phyloP scores from a whole-genome alignment of 139 green algal species.

The Medakamo hakoo region DNA sequence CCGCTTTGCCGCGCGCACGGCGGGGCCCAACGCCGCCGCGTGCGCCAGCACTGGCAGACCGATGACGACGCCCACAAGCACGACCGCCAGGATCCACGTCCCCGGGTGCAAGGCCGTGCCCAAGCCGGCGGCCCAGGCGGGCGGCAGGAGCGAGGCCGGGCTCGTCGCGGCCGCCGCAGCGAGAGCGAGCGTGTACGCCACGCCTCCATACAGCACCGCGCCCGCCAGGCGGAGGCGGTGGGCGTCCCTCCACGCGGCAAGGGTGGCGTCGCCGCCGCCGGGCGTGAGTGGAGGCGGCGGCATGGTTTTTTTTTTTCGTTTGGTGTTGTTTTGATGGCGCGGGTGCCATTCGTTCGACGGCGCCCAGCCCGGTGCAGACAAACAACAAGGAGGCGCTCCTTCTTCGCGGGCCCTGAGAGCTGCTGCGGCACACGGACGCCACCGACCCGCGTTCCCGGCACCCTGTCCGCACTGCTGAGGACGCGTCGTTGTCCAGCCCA shows the following conservation, averaged over 20 bases:
- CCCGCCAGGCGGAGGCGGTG: neutral
- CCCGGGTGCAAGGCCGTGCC: neutral
- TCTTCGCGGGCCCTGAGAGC: neutral
- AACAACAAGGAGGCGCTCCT: neutral
- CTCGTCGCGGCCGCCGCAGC: neutral
- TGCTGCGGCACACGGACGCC: neutral
- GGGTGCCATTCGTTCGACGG: too few species aligned
- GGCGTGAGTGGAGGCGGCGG: neutral
- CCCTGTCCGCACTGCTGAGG: neutral
- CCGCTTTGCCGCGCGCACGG: neutral
- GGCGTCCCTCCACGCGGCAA: neutral
- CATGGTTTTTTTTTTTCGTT: too few species aligned
- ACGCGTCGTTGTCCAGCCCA: neutral
- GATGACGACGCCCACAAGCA: neutral
- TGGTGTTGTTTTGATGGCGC: too few species aligned
- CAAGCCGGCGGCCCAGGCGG: neutral
- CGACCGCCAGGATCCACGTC: neutral
- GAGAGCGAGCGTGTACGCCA: neutral
- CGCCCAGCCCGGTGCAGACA: neutral
- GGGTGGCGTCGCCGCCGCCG: too few species aligned
- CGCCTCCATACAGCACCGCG: neutral
- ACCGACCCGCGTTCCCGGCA: neutral
- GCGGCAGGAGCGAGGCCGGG: neutral
- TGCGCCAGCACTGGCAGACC: neutral
- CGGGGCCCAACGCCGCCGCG: too few species aligned